Evolutionary conservation across 1,284 basidiomycete genomes (phyloP).

Genomic region (Psilocybe mexicana): DNA sequence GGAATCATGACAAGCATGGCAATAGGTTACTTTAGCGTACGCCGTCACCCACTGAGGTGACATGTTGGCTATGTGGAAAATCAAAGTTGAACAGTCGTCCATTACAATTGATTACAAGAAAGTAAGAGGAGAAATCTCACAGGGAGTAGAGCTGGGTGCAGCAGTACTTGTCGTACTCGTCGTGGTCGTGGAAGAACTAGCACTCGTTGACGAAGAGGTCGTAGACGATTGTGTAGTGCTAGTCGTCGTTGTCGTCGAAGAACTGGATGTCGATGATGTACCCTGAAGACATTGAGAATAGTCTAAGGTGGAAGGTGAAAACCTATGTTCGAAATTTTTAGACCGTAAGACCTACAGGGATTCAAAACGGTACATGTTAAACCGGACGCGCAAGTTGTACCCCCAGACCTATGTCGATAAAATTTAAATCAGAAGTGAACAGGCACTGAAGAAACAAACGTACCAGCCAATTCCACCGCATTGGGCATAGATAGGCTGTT

Average conservation of each 20-base stretch:
- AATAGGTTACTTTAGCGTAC: slow-evolving; percentile 45
- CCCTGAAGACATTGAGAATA: slow-evolving; percentile 51
- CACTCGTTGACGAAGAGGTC: slow-evolving; percentile 14
- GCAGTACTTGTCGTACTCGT: slow-evolving; percentile 15
- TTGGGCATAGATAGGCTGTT: slow-evolving; percentile 42
- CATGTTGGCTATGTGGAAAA: slow-evolving; percentile 36
- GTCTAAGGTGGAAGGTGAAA: slow-evolving; percentile 27
- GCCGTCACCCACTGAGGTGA: slow-evolving; percentile 56
- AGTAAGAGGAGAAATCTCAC: slow-evolving; percentile 10
- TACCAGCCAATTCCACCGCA: slow-evolving; percentile 54
- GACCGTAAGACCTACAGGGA: slow-evolving; percentile 34
- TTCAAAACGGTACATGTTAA: slow-evolving; percentile 42
- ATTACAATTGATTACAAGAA: not conserved
- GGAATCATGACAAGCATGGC: not conserved
- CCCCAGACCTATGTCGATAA: slow-evolving; percentile 37
- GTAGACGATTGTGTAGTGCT: slow-evolving; percentile 23
- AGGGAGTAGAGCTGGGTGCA: slow-evolving; percentile 21
- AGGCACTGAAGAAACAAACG: slow-evolving; percentile 11
- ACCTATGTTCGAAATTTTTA: too few species aligned
- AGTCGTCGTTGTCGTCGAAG: slow-evolving; percentile 11
- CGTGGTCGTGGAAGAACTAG: slow-evolving; percentile 15
- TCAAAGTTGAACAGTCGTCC: not conserved
- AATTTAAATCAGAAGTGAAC: not conserved
- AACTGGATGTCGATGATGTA: slow-evolving; percentile 15
- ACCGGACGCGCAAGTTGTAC: slow-evolving; percentile 45